Conservation (phyloP, 2,329 filamentous ascomycete species). For the Oidium heveae region DNA sequence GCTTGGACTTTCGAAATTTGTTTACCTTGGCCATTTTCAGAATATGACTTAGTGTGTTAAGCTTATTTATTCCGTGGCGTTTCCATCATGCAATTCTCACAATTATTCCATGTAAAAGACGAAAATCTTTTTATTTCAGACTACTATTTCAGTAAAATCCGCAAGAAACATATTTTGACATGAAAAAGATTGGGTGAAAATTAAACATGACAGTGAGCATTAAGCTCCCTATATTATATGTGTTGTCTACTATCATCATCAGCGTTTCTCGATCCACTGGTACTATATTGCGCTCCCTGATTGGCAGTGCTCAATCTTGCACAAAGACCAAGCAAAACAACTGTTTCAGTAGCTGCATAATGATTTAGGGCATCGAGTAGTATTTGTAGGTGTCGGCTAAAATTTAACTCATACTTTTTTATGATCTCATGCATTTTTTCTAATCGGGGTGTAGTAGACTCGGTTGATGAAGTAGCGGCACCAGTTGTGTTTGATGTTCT, state of each 20-base stretch:
- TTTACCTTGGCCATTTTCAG: no score
- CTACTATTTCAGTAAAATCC: no score
- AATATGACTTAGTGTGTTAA: no score
- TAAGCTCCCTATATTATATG: slow-evolving; percentile 1
- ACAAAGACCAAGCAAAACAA: slow-evolving; percentile 72
- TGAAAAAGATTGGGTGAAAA: no score
- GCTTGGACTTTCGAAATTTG: no score
- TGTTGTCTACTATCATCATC: slow-evolving; percentile 24
- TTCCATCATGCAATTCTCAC: no score
- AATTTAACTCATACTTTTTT: slow-evolving; percentile 79
- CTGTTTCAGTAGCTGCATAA: slow-evolving; percentile 90
- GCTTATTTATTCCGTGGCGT: no score
- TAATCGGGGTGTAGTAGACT: slow-evolving; percentile 3
- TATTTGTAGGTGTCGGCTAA: slow-evolving; percentile 77
- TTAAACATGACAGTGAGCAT: no score
- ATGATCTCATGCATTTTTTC: slow-evolving; percentile 52
- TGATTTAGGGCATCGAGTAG: slow-evolving; percentile 88
- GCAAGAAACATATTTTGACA: no score
- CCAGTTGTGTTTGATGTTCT: slow-evolving; percentile 4
- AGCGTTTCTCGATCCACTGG: slow-evolving; percentile 19
- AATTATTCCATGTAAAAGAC: no score
- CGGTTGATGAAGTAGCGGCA: slow-evolving; percentile 2
- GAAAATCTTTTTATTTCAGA: no score
- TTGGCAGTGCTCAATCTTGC: slow-evolving; percentile 60
- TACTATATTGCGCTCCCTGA: slow-evolving; percentile 43